Evolutionary conservation across 2,329 filamentous ascomycete species (phyloP), one percentile per base, ranked within the genome.

Genomic region (Colletotrichum kahawae): DNA sequence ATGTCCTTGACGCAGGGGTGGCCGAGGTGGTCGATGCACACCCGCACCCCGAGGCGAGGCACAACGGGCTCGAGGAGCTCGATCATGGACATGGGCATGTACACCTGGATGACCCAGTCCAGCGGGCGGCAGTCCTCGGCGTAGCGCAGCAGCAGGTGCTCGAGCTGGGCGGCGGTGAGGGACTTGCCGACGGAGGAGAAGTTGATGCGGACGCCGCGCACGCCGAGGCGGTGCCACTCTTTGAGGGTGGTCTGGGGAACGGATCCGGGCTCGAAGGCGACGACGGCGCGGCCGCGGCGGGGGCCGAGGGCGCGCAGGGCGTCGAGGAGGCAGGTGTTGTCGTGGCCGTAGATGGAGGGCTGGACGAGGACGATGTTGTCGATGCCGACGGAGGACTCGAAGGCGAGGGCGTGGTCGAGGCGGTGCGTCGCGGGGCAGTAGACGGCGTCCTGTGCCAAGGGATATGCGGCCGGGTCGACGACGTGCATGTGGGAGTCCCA

Each of bases 401-500:
- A 92, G 4, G 80, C 74, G 36, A 88, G 81, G 24, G 90, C 90
- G 36, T 92, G 85, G 9, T 84, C 78, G 8, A 92, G 82, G 3
- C 85, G 88, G 78, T 91, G 87, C 14, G 85, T 78, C 4, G 81
- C 79, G 4, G 91, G 90, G 21, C 81, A 82, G 82, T 93, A 93
- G 76, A 84, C 82, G 38, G 91, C 90, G 34, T 83, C 79, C 9
- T 84, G 75, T 31, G 85, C 82, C 10, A 92, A 80, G 1, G 89
- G 87, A 79, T 89, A 92, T 9, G 80, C 80, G 24, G 82, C 79
- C 0, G 89, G 90, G 67, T 92, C 89, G 64, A 92, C 85, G 38
- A 93, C 87, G 80, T 93, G 92, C 89, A 93, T 92, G 80, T 93
- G 91, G 66, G 87, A 89, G 79, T 92, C 90, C 90, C 91, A 92